phyloP scores from a whole-genome alignment of 257 asterid species.

The Dorcoceras hygrometricum region DNA sequence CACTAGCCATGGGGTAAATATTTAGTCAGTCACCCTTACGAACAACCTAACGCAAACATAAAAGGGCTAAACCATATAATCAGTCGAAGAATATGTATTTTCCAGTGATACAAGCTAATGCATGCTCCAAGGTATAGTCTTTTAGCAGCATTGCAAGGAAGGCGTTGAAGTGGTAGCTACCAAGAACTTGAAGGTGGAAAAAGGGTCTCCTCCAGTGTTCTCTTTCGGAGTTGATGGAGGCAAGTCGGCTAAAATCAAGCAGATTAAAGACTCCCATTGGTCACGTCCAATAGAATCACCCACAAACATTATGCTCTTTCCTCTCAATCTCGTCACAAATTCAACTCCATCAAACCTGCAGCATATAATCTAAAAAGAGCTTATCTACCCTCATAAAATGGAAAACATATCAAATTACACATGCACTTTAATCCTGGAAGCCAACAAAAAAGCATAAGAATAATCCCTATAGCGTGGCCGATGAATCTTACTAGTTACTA shows the following conservation, averaged over 20 bases:
- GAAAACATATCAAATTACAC: too few relatives aligned
- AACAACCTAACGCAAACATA: not conserved
- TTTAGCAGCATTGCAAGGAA: not conserved
- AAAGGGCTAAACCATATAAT: not conserved
- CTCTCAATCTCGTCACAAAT: slow-evolving; percentile 50
- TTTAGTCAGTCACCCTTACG: not conserved
- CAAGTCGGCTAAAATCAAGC: slow-evolving; percentile 66
- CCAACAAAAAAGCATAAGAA: too few relatives aligned
- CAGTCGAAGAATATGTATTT: not conserved
- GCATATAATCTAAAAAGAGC: not conserved
- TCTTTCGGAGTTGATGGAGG: slow-evolving; percentile 63
- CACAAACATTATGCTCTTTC: slow-evolving; percentile 82
- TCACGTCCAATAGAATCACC: slow-evolving; percentile 92
- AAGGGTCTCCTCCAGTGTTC: slow-evolving; percentile 60
- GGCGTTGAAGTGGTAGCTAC: slow-evolving; percentile 27
- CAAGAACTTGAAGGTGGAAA: slow-evolving; percentile 64
- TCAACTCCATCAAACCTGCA: slow-evolving; percentile 48
- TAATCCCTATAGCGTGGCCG: too few relatives aligned
- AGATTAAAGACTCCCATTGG: slow-evolving; percentile 86
- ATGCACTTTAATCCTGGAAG: too few relatives aligned
- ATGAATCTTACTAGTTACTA: too few relatives aligned
- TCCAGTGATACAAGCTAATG: not conserved
- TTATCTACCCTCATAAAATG: too few relatives aligned
- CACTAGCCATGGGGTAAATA: not conserved
- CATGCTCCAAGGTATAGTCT: not conserved